phyloP scores from a whole-genome alignment of 257 asterid species.

The Solanum etuberosum region DNA sequence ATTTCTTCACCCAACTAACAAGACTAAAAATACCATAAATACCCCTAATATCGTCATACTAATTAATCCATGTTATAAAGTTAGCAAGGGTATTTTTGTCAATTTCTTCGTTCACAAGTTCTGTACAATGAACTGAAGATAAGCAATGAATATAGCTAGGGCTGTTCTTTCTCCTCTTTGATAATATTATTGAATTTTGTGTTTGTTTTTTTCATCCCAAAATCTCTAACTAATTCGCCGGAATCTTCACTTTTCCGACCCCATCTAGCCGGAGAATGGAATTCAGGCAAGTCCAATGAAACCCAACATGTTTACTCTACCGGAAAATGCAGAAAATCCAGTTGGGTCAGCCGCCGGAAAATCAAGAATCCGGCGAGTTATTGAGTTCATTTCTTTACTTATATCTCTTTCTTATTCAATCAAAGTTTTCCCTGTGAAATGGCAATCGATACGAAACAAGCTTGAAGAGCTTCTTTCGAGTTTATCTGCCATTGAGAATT shows the following conservation, averaged over 20 bases:
- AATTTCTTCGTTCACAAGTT: slow-evolving; percentile 5
- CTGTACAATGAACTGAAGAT: slow-evolving; percentile 16
- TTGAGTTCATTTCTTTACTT: slow-evolving; percentile 39
- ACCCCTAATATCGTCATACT: not conserved
- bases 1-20: not conserved
- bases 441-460: slow-evolving; percentile 49
- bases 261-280: not conserved
- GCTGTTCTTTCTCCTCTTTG: slow-evolving; percentile 13
- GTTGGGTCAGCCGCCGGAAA: slow-evolving; percentile 3
- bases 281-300: not conserved
- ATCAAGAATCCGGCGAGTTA: slow-evolving; percentile 25
- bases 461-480: slow-evolving; percentile 63
- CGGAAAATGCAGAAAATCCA: not conserved
- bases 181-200: slow-evolving; percentile 16
- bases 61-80: not conserved
- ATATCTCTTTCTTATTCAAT: slow-evolving; percentile 58
- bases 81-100: not conserved
- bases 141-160: not conserved
- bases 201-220: not conserved
- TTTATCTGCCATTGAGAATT: slow-evolving; percentile 59
- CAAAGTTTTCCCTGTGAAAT: slow-evolving; percentile 50
- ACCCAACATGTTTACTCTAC: slow-evolving; percentile 15
- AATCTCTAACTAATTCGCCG: slow-evolving; percentile 21
- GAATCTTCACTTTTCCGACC: slow-evolving; percentile 11
- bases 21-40: not conserved